Conservation (phyloP, 345 rosid genomes). For the Salix exigua region DNA sequence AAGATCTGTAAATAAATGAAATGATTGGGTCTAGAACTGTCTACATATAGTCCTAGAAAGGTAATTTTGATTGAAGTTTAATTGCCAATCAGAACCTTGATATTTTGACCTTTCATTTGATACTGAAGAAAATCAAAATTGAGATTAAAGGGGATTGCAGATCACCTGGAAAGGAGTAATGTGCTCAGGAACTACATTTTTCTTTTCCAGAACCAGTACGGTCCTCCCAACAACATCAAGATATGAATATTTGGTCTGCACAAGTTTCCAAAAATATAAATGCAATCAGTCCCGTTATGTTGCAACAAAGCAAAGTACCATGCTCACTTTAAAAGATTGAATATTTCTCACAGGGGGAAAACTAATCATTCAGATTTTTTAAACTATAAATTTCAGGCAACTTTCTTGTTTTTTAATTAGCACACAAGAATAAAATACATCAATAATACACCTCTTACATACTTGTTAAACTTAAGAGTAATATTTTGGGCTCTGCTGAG, state of each 20-base stretch:
- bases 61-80: not conserved
- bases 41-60: not conserved
- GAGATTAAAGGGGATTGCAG: not conserved
- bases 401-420: not conserved
- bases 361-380: not conserved
- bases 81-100: not conserved
- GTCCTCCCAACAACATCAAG: constrained; percentile 97
- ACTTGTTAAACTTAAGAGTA: not conserved
- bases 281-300: not conserved
- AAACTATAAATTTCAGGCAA: not conserved
- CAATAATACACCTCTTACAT: not conserved
- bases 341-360: constrained; percentile 1
- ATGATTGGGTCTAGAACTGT: not conserved
- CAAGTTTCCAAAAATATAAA: not conserved
- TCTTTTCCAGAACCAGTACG: constrained; percentile 88
- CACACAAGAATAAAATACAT: not conserved
- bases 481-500: not conserved
- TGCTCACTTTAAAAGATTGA: not conserved
- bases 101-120: not conserved
- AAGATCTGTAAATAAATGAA: not conserved
- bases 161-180: constrained; percentile 81
- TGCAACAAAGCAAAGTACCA: not conserved
- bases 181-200: constrained; percentile 75
- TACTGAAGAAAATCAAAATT: not conserved
- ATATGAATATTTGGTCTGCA: constrained; percentile 90